Conservation (phyloP, 768 basidiomycete genomes). For the Sistotremastrum suecicum region DNA sequence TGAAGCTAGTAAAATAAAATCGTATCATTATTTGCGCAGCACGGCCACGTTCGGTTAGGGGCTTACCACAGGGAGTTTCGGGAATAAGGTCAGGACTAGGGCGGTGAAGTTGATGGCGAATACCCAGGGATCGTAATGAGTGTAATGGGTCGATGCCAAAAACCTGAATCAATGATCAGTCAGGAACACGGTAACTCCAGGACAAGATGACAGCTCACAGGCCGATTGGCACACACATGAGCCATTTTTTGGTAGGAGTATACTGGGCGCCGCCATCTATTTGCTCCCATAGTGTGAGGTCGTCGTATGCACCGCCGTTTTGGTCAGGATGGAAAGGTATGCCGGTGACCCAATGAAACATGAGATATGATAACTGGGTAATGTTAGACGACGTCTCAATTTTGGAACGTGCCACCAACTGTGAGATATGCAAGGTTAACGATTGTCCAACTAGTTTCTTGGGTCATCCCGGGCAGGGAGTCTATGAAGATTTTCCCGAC, state of each 20-base stretch:
- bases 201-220: slow-evolving; percentile 42
- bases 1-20: slow-evolving; percentile 38
- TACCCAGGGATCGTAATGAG: slow-evolving; percentile 86
- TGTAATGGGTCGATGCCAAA: slow-evolving; percentile 95
- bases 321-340: slow-evolving; percentile 85
- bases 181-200: not conserved
- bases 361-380: slow-evolving; percentile 78
- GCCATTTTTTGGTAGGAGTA: slow-evolving; percentile 96
- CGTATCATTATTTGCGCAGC: not conserved
- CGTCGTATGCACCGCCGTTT: slow-evolving; percentile 91
- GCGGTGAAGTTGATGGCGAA: slow-evolving; percentile 86
- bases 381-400: not conserved
- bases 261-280: slow-evolving; percentile 98
- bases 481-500: slow-evolving; percentile 87
- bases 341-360: slow-evolving; percentile 98
- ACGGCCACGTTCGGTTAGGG: not conserved
- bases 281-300: slow-evolving; percentile 97
- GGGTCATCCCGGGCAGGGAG: slow-evolving; percentile 86
- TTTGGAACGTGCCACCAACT: slow-evolving; percentile 33
- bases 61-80: slow-evolving; percentile 87
- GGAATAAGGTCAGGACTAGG: slow-evolving; percentile 65
- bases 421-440: slow-evolving; percentile 84
- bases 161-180: slow-evolving; percentile 40
- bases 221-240: slow-evolving; percentile 75
- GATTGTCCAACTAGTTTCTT: slow-evolving; percentile 90